A percentile compares a stretch with the other conserved stretches of the same genome.
These are phyloP conservation scores for Fusarium sp. DNA, from an alignment of 2,329 filamentous ascomycete genomes.

Conservation along the genomic window DNA sequence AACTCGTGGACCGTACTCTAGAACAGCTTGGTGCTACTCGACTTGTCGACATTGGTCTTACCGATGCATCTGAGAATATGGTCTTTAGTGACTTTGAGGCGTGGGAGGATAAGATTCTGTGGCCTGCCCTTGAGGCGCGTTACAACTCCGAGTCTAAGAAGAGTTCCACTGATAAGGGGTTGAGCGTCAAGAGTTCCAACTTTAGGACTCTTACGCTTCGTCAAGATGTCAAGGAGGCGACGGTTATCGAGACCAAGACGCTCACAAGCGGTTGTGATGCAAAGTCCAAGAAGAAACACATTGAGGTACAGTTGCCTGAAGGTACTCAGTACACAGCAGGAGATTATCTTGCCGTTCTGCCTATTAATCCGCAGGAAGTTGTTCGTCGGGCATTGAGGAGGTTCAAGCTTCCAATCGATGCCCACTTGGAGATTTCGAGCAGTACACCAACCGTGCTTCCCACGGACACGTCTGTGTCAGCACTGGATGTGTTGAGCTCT, in stretches of 20 bases:
- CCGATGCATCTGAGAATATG: slow-evolving; percentile 70
- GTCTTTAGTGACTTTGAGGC: slow-evolving; percentile 73
- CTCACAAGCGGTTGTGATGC: background rate
- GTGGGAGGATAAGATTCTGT: slow-evolving; percentile 67
- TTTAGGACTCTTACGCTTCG: background rate
- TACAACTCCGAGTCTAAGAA: background rate
- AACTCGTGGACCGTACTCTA: slow-evolving; percentile 65
- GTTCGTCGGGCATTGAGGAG: background rate
- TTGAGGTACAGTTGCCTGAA: background rate
- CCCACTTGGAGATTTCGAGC: background rate
- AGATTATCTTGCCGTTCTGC: background rate
- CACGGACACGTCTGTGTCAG: background rate
- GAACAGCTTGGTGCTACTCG: slow-evolving; percentile 46
- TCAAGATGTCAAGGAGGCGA: background rate
- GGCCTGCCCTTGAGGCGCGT: background rate
- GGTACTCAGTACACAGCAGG: background rate
- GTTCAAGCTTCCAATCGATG: background rate
- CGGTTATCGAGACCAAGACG: background rate
- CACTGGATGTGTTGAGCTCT: background rate
- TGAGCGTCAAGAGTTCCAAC: background rate
- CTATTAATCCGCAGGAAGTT: background rate
- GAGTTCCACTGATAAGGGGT: background rate
- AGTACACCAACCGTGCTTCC: background rate
- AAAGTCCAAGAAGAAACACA: background rate
- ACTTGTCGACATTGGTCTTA: slow-evolving; percentile 58